Evolutionary conservation across 2,329 filamentous ascomycete species (phyloP).

Genomic region (Simplicillium sp.): DNA sequence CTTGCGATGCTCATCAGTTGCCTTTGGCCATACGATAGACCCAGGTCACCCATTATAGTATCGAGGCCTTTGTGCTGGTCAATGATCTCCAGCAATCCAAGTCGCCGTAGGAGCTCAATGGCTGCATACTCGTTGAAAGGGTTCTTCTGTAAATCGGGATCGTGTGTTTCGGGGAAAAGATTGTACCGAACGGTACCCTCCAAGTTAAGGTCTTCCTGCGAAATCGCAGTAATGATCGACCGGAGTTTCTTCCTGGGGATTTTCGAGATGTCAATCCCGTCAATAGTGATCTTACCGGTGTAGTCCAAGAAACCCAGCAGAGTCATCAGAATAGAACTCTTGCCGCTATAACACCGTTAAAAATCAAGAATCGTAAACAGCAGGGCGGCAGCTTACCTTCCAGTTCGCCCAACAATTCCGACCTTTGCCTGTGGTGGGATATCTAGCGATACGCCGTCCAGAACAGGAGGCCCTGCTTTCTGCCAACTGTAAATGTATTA

Average conservation of each 20-base stretch:
- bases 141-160: no score
- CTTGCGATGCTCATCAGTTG: no score
- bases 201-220: slow-evolving; percentile 41
- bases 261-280: slow-evolving; percentile 24
- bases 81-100: no score
- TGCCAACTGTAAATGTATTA: neutral
- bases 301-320: slow-evolving; percentile 37
- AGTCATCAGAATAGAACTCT: slow-evolving; percentile 26
- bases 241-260: slow-evolving; percentile 31
- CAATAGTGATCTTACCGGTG: slow-evolving; percentile 31
- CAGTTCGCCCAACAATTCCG: neutral
- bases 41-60: no score
- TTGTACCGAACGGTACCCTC: slow-evolving; percentile 36
- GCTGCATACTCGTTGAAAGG: no score
- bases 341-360: slow-evolving; percentile 26
- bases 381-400: neutral
- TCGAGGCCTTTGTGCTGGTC: no score
- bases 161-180: slow-evolving; percentile 10
- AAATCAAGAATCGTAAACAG: no score
- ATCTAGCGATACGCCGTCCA: neutral
- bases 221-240: slow-evolving; percentile 33
- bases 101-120: no score
- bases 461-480: neutral
- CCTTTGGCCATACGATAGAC: no score
- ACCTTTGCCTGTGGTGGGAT: neutral